Evolutionary conservation across 441 rosid species (phyloP), one percentile per base, ranked within the genome.

Genomic region (Bruguiera hainesii): DNA sequence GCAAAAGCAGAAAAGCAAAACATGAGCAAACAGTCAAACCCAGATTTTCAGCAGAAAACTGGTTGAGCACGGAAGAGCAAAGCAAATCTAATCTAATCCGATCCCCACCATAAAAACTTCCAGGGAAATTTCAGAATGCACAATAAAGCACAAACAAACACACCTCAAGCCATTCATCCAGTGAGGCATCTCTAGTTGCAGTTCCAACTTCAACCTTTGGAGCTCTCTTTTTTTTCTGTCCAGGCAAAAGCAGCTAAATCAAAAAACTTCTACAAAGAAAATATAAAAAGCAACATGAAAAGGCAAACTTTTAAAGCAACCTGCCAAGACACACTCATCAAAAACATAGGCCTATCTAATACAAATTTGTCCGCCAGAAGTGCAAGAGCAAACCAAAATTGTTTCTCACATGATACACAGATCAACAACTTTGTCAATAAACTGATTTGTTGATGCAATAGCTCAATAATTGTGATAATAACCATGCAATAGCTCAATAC

Each of bases 111-210:
- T 23, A 26, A 55, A n/a, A 10, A 23, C 18, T 55, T 23, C 30
- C 25, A 55, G 6, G 30, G 15, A 55, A 55, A 55, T 55, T 11
- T 42, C 48, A 3, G 18, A 11, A 42, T 11, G 48, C 48, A 42
- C 48, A 42, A 13, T 42, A 13, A 60, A 39, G 26, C 15, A 10
- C 15, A 46, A 39, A 63, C 48, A 30, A 29, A 72, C 77, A 16
- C 33, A 96, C 99, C 96, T 92, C 87, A 63, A 96, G 96, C 99
- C 99, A 96, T 72, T 96, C 99, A 33, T 92, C 98, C 71, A 86
- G 66, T 11, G 96, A 90, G 50, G 87, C 88, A 70, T 96, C 96
- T 5, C 83, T 84, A 68, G 93, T 75, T 68, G 83, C 83, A 56
- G 99, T 92, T 78, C 99, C 99, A 60, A 89, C 91, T 85, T 96